Conservation (phyloP, 306 rosid genomes). For the Vigna nakashimae region DNA sequence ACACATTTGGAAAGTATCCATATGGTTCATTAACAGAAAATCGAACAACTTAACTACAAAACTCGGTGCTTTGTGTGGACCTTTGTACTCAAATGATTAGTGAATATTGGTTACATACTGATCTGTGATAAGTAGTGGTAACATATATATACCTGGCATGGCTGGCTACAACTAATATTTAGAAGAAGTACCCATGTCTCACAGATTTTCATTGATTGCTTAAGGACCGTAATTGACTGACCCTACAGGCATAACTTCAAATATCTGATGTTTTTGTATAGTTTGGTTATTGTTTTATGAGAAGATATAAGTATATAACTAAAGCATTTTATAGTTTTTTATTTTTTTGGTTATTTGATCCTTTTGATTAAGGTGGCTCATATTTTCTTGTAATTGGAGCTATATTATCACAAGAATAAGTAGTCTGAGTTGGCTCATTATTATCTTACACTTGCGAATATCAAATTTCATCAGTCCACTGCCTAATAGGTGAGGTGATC, state of each 20-base stretch:
- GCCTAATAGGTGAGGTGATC: conserved; percentile 8
- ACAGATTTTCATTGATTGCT: neutral
- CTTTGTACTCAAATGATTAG: neutral
- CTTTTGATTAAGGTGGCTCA: neutral
- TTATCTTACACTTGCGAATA: conserved; percentile 22
- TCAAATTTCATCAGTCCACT: conserved; percentile 16
- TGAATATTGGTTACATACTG: neutral
- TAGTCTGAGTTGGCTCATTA: conserved; percentile 14
- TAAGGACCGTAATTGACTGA: neutral
- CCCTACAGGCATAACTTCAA: conserved; percentile 2
- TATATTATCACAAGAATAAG: conserved; percentile 17
- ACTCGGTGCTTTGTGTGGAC: neutral
- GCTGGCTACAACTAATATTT: neutral
- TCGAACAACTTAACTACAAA: neutral
- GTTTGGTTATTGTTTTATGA: conserved; percentile 17
- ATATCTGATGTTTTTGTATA: neutral
- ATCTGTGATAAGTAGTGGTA: neutral
- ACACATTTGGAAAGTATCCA: neutral
- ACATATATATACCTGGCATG: neutral
- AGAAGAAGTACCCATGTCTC: conserved; percentile 2
- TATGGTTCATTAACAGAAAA: conserved; percentile 6
- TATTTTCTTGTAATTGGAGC: conserved; percentile 4
- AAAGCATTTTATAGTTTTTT: conserved; percentile 1
- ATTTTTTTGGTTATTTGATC: conserved; percentile 9
- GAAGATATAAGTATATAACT: neutral